A percentile compares a stretch with the other conserved stretches of the same genome.
These are phyloP conservation scores for Chalciporus sphaerocephalus DNA, from an alignment of 768 basidiomycete genomes.

Conservation along the genomic window DNA sequence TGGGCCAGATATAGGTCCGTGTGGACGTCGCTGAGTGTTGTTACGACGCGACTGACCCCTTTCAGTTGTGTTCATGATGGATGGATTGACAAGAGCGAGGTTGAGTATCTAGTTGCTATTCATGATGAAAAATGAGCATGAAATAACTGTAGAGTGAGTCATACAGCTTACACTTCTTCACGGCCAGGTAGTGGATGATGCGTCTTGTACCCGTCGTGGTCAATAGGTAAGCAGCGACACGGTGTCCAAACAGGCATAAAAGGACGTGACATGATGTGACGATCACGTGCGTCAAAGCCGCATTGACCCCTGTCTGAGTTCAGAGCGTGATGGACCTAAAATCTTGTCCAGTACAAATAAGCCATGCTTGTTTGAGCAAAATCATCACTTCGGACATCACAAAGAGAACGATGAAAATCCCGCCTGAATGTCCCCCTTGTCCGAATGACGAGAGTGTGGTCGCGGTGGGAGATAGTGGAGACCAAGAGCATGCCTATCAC, in stretches of 20 bases:
- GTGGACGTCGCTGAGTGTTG: conserved; percentile 24
- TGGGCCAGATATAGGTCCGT: conserved; percentile 14
- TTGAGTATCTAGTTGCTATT: background rate
- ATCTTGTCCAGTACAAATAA: no score
- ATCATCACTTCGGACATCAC: no score
- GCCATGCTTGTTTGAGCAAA: no score
- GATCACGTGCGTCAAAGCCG: conserved; percentile 12
- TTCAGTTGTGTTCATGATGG: conserved; percentile 20
- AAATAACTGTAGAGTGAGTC: background rate
- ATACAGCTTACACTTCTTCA: conserved; percentile 7
- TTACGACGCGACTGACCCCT: conserved; percentile 25
- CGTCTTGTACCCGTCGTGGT: conserved; percentile 8
- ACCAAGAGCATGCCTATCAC: no score
- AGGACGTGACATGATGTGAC: conserved; percentile 6
- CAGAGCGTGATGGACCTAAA: no score
- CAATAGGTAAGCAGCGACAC: conserved; percentile 5
- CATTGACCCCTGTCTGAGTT: no score
- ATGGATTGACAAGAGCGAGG: background rate
- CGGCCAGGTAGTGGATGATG: background rate
- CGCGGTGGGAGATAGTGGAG: no score
- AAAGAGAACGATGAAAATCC: no score
- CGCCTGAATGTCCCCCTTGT: no score
- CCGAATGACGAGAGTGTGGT: no score
- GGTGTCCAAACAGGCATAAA: conserved; percentile 2
- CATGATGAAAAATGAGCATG: background rate